Percentiles rank a stretch among this genome's conserved stretches.
phyloP scores from a whole-genome alignment of 495 filamentous ascomycete genomes.

The Extremus antarcticus region DNA sequence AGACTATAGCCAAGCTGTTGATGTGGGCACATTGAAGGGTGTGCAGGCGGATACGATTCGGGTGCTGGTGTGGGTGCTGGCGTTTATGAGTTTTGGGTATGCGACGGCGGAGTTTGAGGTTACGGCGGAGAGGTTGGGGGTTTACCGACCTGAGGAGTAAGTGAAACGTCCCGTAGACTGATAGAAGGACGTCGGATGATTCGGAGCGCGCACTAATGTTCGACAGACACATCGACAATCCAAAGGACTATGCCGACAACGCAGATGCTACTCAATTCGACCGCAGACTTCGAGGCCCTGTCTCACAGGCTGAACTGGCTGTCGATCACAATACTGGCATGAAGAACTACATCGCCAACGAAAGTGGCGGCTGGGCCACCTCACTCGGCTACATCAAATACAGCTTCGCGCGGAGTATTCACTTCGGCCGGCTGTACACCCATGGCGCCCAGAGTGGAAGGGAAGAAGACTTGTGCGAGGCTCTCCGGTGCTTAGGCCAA shows the following conservation, averaged over 20 bases:
- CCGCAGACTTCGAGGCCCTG: slow-evolving; percentile 65
- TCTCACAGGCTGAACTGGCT: slow-evolving; percentile 64
- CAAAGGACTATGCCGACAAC: slow-evolving; percentile 83
- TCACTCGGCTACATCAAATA: slow-evolving; percentile 81
- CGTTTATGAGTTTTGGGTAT: slow-evolving; percentile 89
- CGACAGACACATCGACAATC: slow-evolving; percentile 56
- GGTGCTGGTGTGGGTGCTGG: slow-evolving; percentile 80
- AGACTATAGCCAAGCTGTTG: slow-evolving; percentile 71
- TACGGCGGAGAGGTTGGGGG: slow-evolving; percentile 77
- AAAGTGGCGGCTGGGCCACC: slow-evolving; percentile 72
- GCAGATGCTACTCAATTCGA: slow-evolving; percentile 77
- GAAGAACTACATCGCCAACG: slow-evolving; percentile 99
- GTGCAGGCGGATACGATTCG: slow-evolving; percentile 86
- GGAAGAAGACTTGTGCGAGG: slow-evolving; percentile 82
- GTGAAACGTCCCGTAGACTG: too few species aligned
- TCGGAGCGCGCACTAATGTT: slow-evolving; percentile 6
- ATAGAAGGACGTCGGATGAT: too few species aligned
- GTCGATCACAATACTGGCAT: slow-evolving; percentile 76
- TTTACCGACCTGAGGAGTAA: slow-evolving; percentile 81
- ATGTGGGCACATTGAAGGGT: slow-evolving; percentile 80
- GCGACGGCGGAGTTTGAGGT: slow-evolving; percentile 97
- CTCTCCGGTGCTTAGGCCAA: slow-evolving; percentile 78
- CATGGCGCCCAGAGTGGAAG: slow-evolving; percentile 57
- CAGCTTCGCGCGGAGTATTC: slow-evolving; percentile 73
- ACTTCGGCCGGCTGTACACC: slow-evolving; percentile 80